Base-by-base conservation (phyloP, 2,329 filamentous ascomycete species). In the Trichoderma atroviride region DNA sequence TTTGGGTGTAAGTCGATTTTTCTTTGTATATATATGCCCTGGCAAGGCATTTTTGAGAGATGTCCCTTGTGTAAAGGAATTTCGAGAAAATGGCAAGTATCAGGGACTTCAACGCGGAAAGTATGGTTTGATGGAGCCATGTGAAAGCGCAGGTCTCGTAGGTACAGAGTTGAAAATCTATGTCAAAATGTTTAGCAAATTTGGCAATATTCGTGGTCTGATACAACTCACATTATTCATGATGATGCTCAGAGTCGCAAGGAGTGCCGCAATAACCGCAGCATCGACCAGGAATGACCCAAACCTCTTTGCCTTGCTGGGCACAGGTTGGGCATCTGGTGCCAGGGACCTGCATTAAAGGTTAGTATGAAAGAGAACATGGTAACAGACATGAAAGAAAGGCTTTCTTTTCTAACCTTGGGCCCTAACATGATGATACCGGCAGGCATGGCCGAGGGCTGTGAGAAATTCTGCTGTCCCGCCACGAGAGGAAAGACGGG, bases 201-300 rank as follows among this genome's bases (percentile, higher is more conserved):
- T 14, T 47, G 35, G 11, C 9, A n/a, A 37, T 19, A 35, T 14
- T 16, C n/a, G 27, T 2, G 6, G 22, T n/a, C 14, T 35, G 5
- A 13, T 11, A 9, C 16, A 24, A 65, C 50, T 29, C 33, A 58
- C 33, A 27, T 52, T 40, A 56, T 52, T 52, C 63, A 29, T 47
- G 24, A 58, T 70, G 27, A 53, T 58, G 22, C 52, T 70, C 53
- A 22, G 37, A 52, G 57, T 78, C 78, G 58, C 79, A 81, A 5
- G 83, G 81, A 29, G 84, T 85, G 61, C 84, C 84, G 76, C 84
- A 86, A 72, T 83, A 82, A 37, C 82, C 81, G 74, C 85, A 87
- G 62, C 78, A 78, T 69, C 83, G 81, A 64, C 85, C 85, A 37
- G 84, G 85, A 70, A 86, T 85, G 29, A 87, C 85, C 85, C 85